phyloP scores from a whole-genome alignment of 2,329 filamentous ascomycete species.

The Canariomyces notabilis region DNA sequence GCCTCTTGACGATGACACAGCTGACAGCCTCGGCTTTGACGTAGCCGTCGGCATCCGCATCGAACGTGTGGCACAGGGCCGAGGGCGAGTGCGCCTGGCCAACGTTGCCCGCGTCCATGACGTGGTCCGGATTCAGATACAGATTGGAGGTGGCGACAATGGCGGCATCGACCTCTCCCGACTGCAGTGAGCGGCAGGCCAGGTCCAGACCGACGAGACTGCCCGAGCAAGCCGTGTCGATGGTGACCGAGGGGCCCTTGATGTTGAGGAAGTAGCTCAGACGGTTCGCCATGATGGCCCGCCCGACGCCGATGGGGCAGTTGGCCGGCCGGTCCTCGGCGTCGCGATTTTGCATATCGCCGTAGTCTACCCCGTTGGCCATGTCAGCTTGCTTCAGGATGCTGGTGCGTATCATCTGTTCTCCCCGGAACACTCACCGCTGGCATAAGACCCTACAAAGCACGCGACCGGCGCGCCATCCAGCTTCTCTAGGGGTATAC shows the following conservation, averaged over 20 bases:
- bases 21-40: slow-evolving; percentile 11
- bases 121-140: slow-evolving; percentile 30
- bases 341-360: slow-evolving; percentile 20
- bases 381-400: no score
- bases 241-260: slow-evolving; percentile 25
- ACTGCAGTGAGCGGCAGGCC: slow-evolving; percentile 28
- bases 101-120: slow-evolving; percentile 19
- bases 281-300: slow-evolving; percentile 32
- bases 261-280: slow-evolving; percentile 33
- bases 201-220: slow-evolving; percentile 27
- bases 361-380: slow-evolving; percentile 1
- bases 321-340: slow-evolving; percentile 23
- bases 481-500: slow-evolving; percentile 24
- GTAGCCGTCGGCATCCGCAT: slow-evolving; percentile 27
- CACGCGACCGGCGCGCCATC: slow-evolving; percentile 26
- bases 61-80: slow-evolving; percentile 27
- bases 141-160: slow-evolving; percentile 24
- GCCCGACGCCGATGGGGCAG: slow-evolving; percentile 26
- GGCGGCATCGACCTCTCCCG: slow-evolving; percentile 24
- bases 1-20: slow-evolving; percentile 15
- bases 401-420: neutral
- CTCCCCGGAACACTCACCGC: neutral
- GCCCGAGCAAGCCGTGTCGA: slow-evolving; percentile 30
- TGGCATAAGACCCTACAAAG: slow-evolving; percentile 22
- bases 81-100: slow-evolving; percentile 3